Evolutionary conservation across 495 filamentous ascomycete genomes (phyloP), one percentile per base, ranked within the genome.

Genomic region (Apodospora peruviana): DNA sequence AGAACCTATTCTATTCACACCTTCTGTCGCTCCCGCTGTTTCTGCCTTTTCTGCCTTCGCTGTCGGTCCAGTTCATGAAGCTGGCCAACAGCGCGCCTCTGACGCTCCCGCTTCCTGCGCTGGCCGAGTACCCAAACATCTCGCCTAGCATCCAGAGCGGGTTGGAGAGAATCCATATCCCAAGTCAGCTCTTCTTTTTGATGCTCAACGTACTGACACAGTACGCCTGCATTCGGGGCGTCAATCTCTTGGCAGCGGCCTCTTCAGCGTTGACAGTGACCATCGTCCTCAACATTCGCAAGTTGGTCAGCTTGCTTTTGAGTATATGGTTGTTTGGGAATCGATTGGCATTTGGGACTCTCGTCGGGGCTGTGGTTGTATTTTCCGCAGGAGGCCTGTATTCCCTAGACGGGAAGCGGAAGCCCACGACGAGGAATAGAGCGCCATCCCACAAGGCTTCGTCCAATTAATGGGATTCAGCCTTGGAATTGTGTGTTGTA

Each of bases 311-410:
- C 50, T 76, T 97, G 47, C 63, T 96, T 51, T 58, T 97, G 34
- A 96, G 91, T 50, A 90, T 96, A 51, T 90, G 87, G 75, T 63
- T 97, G 2, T 98, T 98, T 67, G 93, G 91, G 8, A 96, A 97
- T 60, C 59, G 77, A 25, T 66, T 98, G 53, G 78, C 82, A 0
- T 66, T 72, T 2, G 84, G 87, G 32, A 91, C 96, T 37, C 61
- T 94, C 35, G 47, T 88, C 12, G 93, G 93, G 19, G 90, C 91
- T 2, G 69, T 76, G 4, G 74, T 96, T 27, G 94, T 97, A 11
- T 97, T 96, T 71, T 72, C 80, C 11, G 89, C 89, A 9, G 93
- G 89, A 41, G 91, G 84, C 9, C 57, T 96, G 47, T 98, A 97
- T 70, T 90, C 87, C 19, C 79, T 88, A 55, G 93, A 95, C 59